Base-by-base conservation (phyloP, 257 asterid genomes). In the Buddleja alternifolia region DNA sequence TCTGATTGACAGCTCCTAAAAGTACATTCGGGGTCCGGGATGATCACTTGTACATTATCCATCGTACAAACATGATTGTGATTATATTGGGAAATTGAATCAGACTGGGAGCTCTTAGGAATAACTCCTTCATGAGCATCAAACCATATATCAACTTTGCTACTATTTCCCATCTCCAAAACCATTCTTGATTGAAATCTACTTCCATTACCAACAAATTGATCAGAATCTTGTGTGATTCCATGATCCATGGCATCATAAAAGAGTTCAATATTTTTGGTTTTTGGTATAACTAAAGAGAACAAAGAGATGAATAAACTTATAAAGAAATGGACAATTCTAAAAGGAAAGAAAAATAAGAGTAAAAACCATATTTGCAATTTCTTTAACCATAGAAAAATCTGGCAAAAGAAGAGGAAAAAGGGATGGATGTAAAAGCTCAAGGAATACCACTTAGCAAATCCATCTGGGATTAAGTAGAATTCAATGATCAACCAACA, bases 401-500 rank as follows among this genome's bases (percentile, higher is more conserved):
- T 37, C 72, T 83, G 90, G 67, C 72, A 83, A 14, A 80, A 60
- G 14, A 62, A 15, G 34, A 80, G 84, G 34, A 88, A 75, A 63
- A 65, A 0, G 53, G 89, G 88, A 69, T 80, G 76, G 34, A 88
- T 69, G 75, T 78, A 81, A 77, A 74, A 78, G 59, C 84, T 76
- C 64, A 88, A 71, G 76, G 46, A 80, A 51, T 80, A 74, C 86
- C 86, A 83, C 54, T 88, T 85, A 11, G 67, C 6, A 41, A 56
- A 72, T 66, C 90, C 90, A 60, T 76, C 23, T 53, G 90, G 92
- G 71, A 85, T 76, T 57, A 85, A 14, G 8, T 62, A 75, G 53
- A 44, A 8, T 77, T 85, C 92, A 4, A 80, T 53, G 10, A 88
- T 50, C 50, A 88, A 50, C 95, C 95, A 85, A 68, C 81, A 85